Evolutionary conservation across 2,329 filamentous ascomycete species (phyloP), one percentile per base, ranked within the genome.

Genomic region (Pseudopithomyces maydicus): DNA sequence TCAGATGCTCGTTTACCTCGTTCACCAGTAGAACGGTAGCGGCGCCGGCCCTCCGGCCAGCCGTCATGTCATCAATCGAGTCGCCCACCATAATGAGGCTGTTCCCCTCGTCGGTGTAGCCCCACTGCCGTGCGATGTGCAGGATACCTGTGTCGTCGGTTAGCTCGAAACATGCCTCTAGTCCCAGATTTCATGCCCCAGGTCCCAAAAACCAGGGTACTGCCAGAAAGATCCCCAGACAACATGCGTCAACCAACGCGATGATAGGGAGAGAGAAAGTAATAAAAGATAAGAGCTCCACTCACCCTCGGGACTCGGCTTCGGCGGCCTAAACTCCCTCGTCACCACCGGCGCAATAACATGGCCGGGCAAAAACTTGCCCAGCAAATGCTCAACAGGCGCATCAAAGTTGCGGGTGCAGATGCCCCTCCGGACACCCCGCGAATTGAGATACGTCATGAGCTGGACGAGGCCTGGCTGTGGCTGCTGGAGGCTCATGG

Each of bases 371-470:
- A 97, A 82, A 74, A 95, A 95, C 47, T 88, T 95, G 50, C 79
- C 78, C 3, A 97, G 82, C 2, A 96, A 82, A 74, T 93, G 88
- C 45, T 82, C 78, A 1, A 95, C 91, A 6, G 91, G 91, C 7
- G 85, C 80, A 67, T 74, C 91, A 70, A 97, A 98, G 79, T 99
- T 98, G 70, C 95, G 85, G 2, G 95, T 98, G 78, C 93, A 97
- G 62, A 98, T 92, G 15, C 86, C 94, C 76, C 96, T 95, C 65
- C 81, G 86, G 32, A 97, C 74, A 6, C 78, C 75, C 26, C 84
- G 83, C 6, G 77, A 70, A 69, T 95, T 88, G 17, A 98, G 86
- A 74, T 95, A 96, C 55, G 85, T 78, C 90, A 98, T 97, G 50
- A 99, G 82, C 26, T 82, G 76, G 1, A 83, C 77, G 3, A 98